Evolutionary conservation across 306 rosid genomes (phyloP), one percentile per base, ranked within the genome.

Genomic region (Ormosia semicastrata): DNA sequence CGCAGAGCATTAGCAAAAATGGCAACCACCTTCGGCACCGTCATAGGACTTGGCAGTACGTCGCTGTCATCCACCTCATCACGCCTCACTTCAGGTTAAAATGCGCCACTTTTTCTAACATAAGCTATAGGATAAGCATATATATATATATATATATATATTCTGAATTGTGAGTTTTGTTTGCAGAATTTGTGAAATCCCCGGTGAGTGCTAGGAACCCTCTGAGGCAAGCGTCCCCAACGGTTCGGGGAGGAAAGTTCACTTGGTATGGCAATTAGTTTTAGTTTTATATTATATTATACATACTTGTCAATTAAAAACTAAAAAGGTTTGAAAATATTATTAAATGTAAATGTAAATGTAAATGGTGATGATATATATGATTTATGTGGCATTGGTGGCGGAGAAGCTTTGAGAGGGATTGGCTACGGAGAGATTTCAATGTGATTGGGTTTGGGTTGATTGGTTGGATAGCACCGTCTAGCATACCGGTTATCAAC

Each of bases 401-500:
- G 34, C 33, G 33, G 66, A 66, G 66, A 67, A 90, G 94, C 92
- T 95, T 95, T 53, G 49, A 86, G 84, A 93, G 99, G 81, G 43
- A 95, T 34, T 95, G 99, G 98, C 87, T 95, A 65, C 66, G 99
- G 60, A 85, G 78, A 69, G 99, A 95, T 84, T 87, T 83, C 74
- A 95, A 87, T 75, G 99, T 95, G 85, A 93, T 95, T 29, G 98
- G 98, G 40, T 95, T 95, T 59, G 99, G 98, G 63, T 85, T 95
- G 87, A 91, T 95, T 66, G 99, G 99, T 24, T 95, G 99, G 99
- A 0, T 93, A 17, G 98, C 92, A 39, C 99, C 98, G 0, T 95
- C 99, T 1, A 92, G 98, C 87, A 65, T 95, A 18, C 99, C 98
- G 14, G 95, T 76, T 24, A 95, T 95, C 84, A 0, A 82, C 49